Percentiles rank a stretch among this genome's conserved stretches.
Conservation (phyloP, 2,329 filamentous ascomycete species). For the Ophiostoma sp. region DNA sequence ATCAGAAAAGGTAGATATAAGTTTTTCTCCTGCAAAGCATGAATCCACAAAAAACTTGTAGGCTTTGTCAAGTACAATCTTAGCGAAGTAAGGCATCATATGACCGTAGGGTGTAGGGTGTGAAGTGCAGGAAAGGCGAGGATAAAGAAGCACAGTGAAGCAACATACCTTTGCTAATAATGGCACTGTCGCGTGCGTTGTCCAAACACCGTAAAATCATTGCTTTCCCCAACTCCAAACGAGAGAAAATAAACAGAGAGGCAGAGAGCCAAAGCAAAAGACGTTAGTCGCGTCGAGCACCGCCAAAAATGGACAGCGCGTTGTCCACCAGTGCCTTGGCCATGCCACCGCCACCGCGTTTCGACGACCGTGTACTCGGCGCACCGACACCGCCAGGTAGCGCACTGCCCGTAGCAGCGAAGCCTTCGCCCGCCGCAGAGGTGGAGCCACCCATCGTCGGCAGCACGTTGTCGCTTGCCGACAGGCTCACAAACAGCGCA, state of each 20-base stretch:
- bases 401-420: constrained; percentile 40
- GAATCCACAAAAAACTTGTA: constrained; percentile 16
- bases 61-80: constrained; percentile 28
- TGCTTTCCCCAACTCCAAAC: background rate
- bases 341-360: constrained; percentile 53
- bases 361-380: constrained; percentile 32
- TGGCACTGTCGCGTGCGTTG: background rate
- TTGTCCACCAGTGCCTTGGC: constrained; percentile 60
- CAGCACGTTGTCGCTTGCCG: constrained; percentile 88
- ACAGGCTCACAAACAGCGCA: constrained; percentile 87
- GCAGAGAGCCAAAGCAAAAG: too few relatives aligned
- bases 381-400: constrained; percentile 44
- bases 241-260: background rate
- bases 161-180: background rate
- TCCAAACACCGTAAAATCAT: background rate
- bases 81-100: constrained; percentile 28
- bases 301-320: constrained; percentile 46
- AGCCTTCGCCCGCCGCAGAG: background rate
- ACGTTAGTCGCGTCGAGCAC: constrained; percentile 23
- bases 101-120: constrained; percentile 15
- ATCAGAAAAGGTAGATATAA: constrained; percentile 21
- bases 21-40: constrained; percentile 25
- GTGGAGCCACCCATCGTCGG: constrained; percentile 71
- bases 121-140: background rate
- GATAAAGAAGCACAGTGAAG: background rate